These are phyloP conservation scores for Xylariaceae sp. DNA, from an alignment of 2,329 filamentous ascomycete species.

Conservation along the genomic window DNA sequence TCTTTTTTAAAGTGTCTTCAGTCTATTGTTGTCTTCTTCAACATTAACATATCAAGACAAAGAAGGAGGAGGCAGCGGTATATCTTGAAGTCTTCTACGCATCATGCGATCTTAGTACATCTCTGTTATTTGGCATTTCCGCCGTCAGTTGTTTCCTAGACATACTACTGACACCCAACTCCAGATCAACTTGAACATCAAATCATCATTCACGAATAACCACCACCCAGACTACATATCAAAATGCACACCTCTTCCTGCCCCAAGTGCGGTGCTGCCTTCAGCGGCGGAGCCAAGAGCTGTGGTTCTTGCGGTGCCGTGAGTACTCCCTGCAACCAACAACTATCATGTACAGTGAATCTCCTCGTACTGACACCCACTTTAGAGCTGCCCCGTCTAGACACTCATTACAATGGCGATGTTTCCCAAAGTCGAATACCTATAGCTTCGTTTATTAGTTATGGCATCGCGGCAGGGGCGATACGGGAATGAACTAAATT, in stretches of 20 bases:
- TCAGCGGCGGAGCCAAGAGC: constrained; percentile 45
- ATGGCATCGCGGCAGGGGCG: no score
- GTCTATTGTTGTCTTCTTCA: no score
- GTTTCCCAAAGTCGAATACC: no score
- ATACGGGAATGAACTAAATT: no score
- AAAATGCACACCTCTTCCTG: constrained; percentile 44
- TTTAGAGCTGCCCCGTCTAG: constrained; percentile 22
- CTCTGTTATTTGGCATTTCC: no score
- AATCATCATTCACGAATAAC: neutral
- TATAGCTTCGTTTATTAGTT: no score
- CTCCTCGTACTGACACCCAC: constrained; percentile 4
- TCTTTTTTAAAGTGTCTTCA: no score
- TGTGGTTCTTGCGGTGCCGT: constrained; percentile 56
- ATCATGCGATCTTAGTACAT: no score
- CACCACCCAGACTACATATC: constrained; percentile 6
- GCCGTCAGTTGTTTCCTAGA: no score
- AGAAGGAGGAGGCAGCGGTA: no score
- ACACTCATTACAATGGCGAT: neutral
- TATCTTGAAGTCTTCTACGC: no score
- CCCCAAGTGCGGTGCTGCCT: constrained; percentile 54
- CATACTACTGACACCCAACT: constrained; percentile 3
- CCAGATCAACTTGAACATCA: constrained; percentile 1
- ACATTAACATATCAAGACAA: no score
- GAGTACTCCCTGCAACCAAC: constrained; percentile 28
- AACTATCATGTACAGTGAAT: neutral